Evolutionary conservation across 345 rosid genomes (phyloP).

Genomic region (Citrus cavaleriei): DNA sequence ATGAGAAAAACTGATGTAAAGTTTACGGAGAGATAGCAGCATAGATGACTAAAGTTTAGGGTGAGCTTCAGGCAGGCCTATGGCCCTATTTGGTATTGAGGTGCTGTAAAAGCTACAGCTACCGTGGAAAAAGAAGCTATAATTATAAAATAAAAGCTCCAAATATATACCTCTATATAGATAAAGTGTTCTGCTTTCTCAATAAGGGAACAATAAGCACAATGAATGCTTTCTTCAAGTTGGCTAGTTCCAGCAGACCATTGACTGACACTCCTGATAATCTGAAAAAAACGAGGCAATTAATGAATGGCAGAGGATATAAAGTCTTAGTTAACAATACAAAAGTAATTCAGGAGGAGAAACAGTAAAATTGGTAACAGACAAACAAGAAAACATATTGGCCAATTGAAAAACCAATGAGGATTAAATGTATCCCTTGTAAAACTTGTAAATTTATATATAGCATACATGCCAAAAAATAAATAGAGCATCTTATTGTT

Average conservation of each 20-base stretch:
- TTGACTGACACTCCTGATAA: constrained; percentile 97
- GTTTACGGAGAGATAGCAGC: background rate
- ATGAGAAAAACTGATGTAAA: background rate
- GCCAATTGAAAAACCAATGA: background rate
- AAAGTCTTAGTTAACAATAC: background rate
- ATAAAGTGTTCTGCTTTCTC: constrained; percentile 93
- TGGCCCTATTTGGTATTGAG: no score
- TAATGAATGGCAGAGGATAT: constrained; percentile 4
- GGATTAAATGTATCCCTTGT: background rate
- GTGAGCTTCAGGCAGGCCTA: no score
- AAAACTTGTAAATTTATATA: background rate
- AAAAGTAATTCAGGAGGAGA: background rate
- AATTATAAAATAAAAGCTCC: background rate
- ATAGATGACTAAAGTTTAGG: background rate
- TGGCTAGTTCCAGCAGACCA: constrained; percentile 99
- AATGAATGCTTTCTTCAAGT: constrained; percentile 90
- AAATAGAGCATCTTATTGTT: background rate
- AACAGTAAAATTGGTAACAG: background rate
- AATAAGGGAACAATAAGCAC: constrained; percentile 90
- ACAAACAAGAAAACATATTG: constrained; percentile 5
- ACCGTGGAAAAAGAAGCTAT: no score
- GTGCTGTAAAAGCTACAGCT: no score
- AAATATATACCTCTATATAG: constrained; percentile 77
- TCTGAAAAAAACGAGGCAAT: constrained; percentile 42
- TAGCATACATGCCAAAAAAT: background rate